Percentiles rank a stretch among this genome's conserved stretches.
phyloP scores from a whole-genome alignment of 2,329 filamentous ascomycete genomes.

The Hypoxylon sp. region DNA sequence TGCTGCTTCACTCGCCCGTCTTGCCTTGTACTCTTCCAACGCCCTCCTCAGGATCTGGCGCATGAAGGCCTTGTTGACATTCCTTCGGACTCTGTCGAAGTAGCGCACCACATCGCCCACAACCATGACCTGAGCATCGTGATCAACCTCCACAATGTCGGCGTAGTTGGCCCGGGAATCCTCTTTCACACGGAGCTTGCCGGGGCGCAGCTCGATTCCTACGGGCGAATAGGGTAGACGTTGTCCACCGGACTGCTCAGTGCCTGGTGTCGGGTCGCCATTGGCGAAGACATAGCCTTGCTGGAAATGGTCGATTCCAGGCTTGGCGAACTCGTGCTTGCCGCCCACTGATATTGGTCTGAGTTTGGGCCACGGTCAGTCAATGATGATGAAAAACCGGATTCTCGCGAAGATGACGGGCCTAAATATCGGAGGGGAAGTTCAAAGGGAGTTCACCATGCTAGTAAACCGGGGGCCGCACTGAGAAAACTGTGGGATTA shows the following conservation, averaged over 20 bases:
- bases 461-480: constrained; percentile 11
- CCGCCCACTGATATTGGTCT: constrained; percentile 54
- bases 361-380: constrained; percentile 43
- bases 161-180: constrained; percentile 56
- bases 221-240: constrained; percentile 54
- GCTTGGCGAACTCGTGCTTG: constrained; percentile 56
- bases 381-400: constrained; percentile 34
- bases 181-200: constrained; percentile 53
- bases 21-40: constrained; percentile 53
- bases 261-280: constrained; percentile 51
- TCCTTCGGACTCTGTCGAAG: constrained; percentile 55
- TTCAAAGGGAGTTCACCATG: constrained; percentile 25
- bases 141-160: constrained; percentile 55
- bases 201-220: constrained; percentile 53
- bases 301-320: constrained; percentile 55
- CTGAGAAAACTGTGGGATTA: neutral
- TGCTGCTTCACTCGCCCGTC: constrained; percentile 40
- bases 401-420: constrained; percentile 19
- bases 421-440: constrained; percentile 19
- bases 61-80: constrained; percentile 57
- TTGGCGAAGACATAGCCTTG: constrained; percentile 55
- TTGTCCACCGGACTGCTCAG: constrained; percentile 48
- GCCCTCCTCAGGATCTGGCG: constrained; percentile 54
- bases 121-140: constrained; percentile 55
- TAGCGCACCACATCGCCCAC: constrained; percentile 55